Conservation (phyloP, 2,329 filamentous ascomycete genomes). For the Exophiala sideris region DNA sequence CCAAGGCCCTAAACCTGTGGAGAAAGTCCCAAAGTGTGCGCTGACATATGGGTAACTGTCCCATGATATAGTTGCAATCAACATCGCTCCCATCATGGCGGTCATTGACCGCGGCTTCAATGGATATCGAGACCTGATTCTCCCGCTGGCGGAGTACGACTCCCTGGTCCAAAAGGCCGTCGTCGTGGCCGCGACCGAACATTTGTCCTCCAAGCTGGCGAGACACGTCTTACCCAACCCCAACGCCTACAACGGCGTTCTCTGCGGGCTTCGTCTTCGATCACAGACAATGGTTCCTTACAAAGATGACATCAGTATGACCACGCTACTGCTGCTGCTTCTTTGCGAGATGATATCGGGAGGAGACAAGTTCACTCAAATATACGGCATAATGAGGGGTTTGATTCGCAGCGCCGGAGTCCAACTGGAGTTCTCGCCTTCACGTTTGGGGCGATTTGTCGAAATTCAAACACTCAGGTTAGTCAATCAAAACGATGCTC, state of each 20-base stretch:
- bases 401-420: no score
- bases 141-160: slow-evolving; percentile 31
- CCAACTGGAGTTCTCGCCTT: no score
- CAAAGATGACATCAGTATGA: background rate
- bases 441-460: no score
- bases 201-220: slow-evolving; percentile 21
- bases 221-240: background rate
- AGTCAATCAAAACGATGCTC: no score
- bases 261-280: slow-evolving; percentile 2
- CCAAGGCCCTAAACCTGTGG: no score
- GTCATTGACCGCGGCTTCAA: slow-evolving; percentile 31
- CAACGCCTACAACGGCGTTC: no score
- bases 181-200: slow-evolving; percentile 27
- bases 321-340: slow-evolving; percentile 22
- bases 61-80: slow-evolving; percentile 1
- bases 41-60: background rate
- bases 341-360: no score
- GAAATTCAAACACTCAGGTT: no score
- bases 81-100: slow-evolving; percentile 32
- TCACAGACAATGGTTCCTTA: background rate
- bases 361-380: no score
- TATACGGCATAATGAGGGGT: no score
- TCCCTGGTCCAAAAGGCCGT: slow-evolving; percentile 28
- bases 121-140: slow-evolving; percentile 32
- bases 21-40: no score